Percentiles rank a stretch among this genome's conserved stretches.
These are phyloP conservation scores for Tulasnella sp. DNA, from an alignment of 768 basidiomycete species.

Conservation along the genomic window DNA sequence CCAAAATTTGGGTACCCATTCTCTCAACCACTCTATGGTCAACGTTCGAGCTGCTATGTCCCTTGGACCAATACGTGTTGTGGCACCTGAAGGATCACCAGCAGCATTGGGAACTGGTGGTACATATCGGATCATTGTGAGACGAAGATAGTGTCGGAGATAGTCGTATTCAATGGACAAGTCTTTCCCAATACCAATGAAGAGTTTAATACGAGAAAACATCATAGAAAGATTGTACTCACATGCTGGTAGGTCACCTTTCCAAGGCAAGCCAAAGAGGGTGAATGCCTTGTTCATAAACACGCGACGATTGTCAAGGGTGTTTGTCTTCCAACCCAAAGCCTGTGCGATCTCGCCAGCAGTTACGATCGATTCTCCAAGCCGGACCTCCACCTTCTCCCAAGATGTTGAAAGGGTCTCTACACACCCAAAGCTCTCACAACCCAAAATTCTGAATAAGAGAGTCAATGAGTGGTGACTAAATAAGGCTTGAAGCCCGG, in stretches of 20 bases:
- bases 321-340: slow-evolving; percentile 18
- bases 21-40: neutral
- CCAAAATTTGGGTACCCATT: no score
- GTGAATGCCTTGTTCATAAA: neutral
- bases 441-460: neutral
- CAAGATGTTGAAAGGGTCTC: neutral
- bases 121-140: neutral
- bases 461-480: neutral
- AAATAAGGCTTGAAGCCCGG: neutral
- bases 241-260: neutral
- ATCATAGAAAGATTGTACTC: neutral
- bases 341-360: neutral
- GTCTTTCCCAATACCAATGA: neutral
- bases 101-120: neutral
- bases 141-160: neutral
- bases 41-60: neutral
- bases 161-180: neutral
- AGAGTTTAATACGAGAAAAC: neutral
- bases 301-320: neutral
- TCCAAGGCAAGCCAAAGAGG: neutral
- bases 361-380: neutral
- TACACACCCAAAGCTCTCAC: neutral
- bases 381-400: neutral
- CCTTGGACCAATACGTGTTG: neutral
- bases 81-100: neutral